These are phyloP conservation scores for Mortierella alpina DNA, from an alignment of 192 early-diverging fungal species.

Conservation along the genomic window DNA sequence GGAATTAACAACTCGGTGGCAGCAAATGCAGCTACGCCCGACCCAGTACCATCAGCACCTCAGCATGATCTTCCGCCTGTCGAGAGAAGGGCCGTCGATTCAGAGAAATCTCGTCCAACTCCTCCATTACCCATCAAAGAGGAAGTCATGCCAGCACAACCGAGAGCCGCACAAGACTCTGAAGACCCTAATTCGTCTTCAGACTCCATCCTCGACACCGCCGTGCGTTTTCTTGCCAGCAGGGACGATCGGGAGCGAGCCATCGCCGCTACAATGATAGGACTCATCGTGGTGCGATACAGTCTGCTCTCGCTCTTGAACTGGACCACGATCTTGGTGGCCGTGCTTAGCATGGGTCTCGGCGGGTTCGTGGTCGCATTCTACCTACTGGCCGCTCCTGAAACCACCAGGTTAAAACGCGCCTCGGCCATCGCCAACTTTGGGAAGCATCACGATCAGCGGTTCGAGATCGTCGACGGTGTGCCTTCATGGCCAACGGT, in stretches of 20 bases:
- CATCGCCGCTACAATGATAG: slow-evolving; percentile 2
- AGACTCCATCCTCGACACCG: too few relatives aligned
- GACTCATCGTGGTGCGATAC: slow-evolving; percentile 1
- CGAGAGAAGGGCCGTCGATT: too few relatives aligned
- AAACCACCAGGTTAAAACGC: slow-evolving; percentile 27
- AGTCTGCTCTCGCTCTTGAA: slow-evolving; percentile 10
- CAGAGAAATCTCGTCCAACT: too few relatives aligned
- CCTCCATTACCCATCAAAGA: too few relatives aligned
- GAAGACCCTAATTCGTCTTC: too few relatives aligned
- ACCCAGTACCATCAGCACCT: too few relatives aligned
- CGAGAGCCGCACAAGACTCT: too few relatives aligned
- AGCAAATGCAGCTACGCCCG: too few relatives aligned
- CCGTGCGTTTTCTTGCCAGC: not conserved
- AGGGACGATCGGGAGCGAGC: slow-evolving; percentile 8
- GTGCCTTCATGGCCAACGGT: slow-evolving; percentile 10
- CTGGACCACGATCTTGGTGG: slow-evolving; percentile 21
- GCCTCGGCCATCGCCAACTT: slow-evolving; percentile 29
- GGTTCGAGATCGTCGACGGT: slow-evolving; percentile 25
- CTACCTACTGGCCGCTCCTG: slow-evolving; percentile 40
- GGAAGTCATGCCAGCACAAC: too few relatives aligned
- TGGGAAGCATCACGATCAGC: slow-evolving; percentile 17
- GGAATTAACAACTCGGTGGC: too few relatives aligned
- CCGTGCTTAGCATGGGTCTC: slow-evolving; percentile 27
- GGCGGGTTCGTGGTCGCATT: slow-evolving; percentile 38
- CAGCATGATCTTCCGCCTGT: too few relatives aligned